Evolutionary conservation across 2,329 filamentous ascomycete species (phyloP).

Genomic region (Orbilia ellipsospora): DNA sequence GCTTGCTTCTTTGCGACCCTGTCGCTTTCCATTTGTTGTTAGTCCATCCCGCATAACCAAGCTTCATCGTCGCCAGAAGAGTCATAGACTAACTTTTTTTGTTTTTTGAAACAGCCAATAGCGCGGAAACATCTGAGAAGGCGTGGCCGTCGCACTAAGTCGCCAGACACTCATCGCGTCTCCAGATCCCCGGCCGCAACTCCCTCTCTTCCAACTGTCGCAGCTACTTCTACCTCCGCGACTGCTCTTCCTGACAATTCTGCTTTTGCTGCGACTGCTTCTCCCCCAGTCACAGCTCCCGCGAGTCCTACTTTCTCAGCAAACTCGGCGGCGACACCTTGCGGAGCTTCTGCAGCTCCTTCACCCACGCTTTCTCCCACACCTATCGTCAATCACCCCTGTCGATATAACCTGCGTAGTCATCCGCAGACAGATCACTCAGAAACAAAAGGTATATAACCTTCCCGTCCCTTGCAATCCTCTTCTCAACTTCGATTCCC

Average conservation of each 20-base stretch:
- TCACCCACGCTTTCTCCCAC: not conserved
- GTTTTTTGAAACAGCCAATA: conserved; percentile 26
- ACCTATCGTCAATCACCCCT: not conserved
- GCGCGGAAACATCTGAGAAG: conserved; percentile 49
- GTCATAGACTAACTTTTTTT: conserved; percentile 39
- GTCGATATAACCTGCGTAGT: conserved; percentile 23
- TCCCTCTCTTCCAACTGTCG: not conserved
- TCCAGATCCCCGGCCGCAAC: not conserved
- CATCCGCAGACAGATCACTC: conserved; percentile 3
- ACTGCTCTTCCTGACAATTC: not conserved
- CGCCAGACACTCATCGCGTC: conserved; percentile 40
- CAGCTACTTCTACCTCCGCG: conserved; percentile 1
- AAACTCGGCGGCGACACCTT: not conserved
- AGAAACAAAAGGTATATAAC: conserved; percentile 46
- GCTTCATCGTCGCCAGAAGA: conserved; percentile 30
- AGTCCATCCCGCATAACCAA: conserved; percentile 27
- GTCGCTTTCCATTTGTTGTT: conserved; percentile 22
- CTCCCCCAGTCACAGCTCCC: conserved; percentile 2
- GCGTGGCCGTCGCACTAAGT: conserved; percentile 19
- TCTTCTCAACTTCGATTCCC: conserved; percentile 46
- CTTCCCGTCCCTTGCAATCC: conserved; percentile 51
- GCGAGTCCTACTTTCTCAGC: conserved; percentile 8
- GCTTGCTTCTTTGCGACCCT: conserved; percentile 10
- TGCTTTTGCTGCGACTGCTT: not conserved
- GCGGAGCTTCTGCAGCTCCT: not conserved